These are phyloP conservation scores for Suillus subluteus DNA, from an alignment of 768 basidiomycete species.

Conservation along the genomic window DNA sequence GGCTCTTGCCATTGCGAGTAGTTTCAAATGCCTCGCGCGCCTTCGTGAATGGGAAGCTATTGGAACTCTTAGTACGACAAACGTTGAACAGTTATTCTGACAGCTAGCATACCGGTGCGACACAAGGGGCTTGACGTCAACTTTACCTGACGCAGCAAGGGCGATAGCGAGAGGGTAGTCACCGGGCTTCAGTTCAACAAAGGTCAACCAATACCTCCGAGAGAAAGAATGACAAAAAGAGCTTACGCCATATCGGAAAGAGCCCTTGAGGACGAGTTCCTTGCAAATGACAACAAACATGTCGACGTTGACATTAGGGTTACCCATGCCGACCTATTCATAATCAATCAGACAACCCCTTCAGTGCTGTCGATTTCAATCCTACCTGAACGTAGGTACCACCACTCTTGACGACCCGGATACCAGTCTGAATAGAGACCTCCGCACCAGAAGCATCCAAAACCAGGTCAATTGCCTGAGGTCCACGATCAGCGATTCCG, in stretches of 20 bases:
- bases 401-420: conserved; percentile 75
- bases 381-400: conserved; percentile 73
- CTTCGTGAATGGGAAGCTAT: conserved; percentile 74
- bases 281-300: conserved; percentile 71
- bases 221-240: not conserved
- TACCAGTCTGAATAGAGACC: conserved; percentile 85
- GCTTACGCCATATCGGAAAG: conserved; percentile 87
- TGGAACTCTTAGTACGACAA: conserved; percentile 7
- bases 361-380: conserved; percentile 4
- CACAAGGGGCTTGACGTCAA: conserved; percentile 87
- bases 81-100: conserved; percentile 18
- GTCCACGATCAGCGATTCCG: conserved; percentile 71
- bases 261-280: conserved; percentile 83
- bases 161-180: conserved; percentile 86
- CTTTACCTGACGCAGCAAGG: conserved; percentile 77
- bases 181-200: conserved; percentile 58
- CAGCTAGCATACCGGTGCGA: conserved; percentile 69
- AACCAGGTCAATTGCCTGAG: conserved; percentile 77
- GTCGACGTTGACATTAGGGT: conserved; percentile 74
- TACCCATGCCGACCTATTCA: conserved; percentile 83
- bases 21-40: conserved; percentile 82
- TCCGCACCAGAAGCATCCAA: conserved; percentile 94
- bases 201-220: conserved; percentile 1
- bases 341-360: conserved; percentile 1
- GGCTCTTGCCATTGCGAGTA: conserved; percentile 77